Base-by-base conservation (phyloP, 192 early-diverging fungal genomes). In the Podila minutissima region DNA sequence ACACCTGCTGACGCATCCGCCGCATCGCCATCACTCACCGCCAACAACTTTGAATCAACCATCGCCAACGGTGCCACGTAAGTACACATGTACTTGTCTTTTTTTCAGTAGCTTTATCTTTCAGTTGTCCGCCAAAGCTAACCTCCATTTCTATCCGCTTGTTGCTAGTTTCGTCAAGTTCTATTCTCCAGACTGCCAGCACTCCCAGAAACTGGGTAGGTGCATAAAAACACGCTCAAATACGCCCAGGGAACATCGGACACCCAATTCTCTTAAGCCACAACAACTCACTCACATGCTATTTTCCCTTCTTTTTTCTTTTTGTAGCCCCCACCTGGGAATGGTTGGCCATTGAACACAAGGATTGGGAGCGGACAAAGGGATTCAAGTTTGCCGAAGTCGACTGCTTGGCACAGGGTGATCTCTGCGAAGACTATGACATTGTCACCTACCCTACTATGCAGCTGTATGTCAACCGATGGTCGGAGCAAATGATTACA, bases 131-230 rank as follows among this genome's bases (percentile, higher is more conserved):
- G 0, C 17, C 31, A 51, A 48, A 53, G 32, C 17, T 38, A 50
- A 19, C 38, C 26, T 41, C 31, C 24, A 35, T 7, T 55, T 20
- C 24, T 66, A 11, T 32, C 5, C 11, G 8, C n/a, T 6, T 26
- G 28, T 50, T n/a, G 13, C 1, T 35, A 81, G 77, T 12, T 95
- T 97, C 62, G 71, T 97, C 66, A 89, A 95, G 86, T 96, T 96
- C 82, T 95, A 93, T 79, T 94, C 96, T 26, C 95, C 96, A 15
- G 95, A 93, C 88, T 96, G 95, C 72, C 68, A 82, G 22, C 96
- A 97, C 83, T 97, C 96, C 85, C 87, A 96, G 84, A 84, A 87
- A 4, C 89, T 98, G 74, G 93, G 77, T 81, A 73, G 64, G 74
- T 26, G 17, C 20, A 24, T 55, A 12, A 55, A 53, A 55, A 26